Evolutionary conservation across 768 basidiomycete species (phyloP), one percentile per base, ranked within the genome.

Genomic region (Pleurotus citrinopileatus): DNA sequence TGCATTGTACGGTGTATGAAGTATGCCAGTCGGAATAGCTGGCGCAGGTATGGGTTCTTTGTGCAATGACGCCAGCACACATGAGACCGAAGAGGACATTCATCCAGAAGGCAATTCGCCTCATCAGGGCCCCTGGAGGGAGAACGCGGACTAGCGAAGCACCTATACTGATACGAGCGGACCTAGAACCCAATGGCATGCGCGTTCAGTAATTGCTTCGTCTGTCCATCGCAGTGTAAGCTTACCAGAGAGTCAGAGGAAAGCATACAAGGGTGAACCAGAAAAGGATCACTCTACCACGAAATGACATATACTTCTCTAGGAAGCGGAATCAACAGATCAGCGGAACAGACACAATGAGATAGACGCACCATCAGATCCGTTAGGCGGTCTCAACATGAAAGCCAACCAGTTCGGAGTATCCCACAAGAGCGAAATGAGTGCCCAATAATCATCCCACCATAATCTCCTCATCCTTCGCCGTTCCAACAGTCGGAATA

Each of bases 401-500:
- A 50, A 42, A 12, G 52, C 47, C 7, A 59, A 40, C n/a, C 44
- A 15, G 36, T 38, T 40, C n/a, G 38, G 25, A 15, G 42, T 22
- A 26, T 61, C 65, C 42, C 38, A 54, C 6, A 63, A 10, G 10
- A 65, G 40, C 3, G 67, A 61, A 6, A 57, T 23, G 3, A 62
- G 61, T 17, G 67, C 67, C 57, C 61, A 64, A 40, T 59, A 60
- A 53, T 68, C 67, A 42, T 68, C 67, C 67, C 67, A 68, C 67
- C 67, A 66, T 6, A 68, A 55, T 22, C 61, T 58, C 27, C 42
- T 40, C 9, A 55, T 62, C 20, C 57, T 60, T 38, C 42, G 48
- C 20, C 67, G 62, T 42, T 66, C 59, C 9, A 19, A 36, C 17
- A 68, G 57, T 17, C 67, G 61, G 28, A 62, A 55, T 20, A 60